phyloP scores from a whole-genome alignment of 2,329 filamentous ascomycete species.

The Tolypocladium sp. region DNA sequence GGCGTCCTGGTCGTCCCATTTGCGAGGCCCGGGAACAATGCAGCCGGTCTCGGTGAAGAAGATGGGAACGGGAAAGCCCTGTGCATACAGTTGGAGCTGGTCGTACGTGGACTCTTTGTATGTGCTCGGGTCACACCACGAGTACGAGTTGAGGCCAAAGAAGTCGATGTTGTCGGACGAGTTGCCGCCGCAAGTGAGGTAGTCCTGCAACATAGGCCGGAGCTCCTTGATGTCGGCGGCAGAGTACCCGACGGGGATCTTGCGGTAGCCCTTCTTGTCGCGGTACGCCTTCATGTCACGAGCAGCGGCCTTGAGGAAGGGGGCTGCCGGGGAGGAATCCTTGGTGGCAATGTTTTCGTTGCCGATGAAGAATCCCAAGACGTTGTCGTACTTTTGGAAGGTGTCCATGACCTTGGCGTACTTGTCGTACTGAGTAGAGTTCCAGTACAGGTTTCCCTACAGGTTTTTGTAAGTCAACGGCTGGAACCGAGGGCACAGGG shows the following conservation, averaged over 20 bases:
- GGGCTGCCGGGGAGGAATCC: conserved; percentile 55
- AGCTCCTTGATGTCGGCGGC: conserved; percentile 72
- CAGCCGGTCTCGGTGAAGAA: conserved; percentile 89
- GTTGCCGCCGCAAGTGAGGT: conserved; percentile 70
- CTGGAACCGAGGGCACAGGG: background rate
- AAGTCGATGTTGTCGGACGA: conserved; percentile 66
- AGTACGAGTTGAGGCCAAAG: conserved; percentile 78
- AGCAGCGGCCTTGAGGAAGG: conserved; percentile 74
- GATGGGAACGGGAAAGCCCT: conserved; percentile 70
- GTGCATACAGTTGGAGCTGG: conserved; percentile 56
- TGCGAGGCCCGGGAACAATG: conserved; percentile 53
- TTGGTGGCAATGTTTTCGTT: conserved; percentile 72
- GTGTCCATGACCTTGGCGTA: conserved; percentile 68
- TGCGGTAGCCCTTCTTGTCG: conserved; percentile 64
- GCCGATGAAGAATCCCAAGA: conserved; percentile 76
- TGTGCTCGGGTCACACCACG: conserved; percentile 57
- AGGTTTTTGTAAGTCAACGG: background rate
- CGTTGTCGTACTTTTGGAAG: conserved; percentile 70
- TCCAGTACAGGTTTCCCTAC: conserved; percentile 59
- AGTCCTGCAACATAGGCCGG: conserved; percentile 54
- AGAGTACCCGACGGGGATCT: conserved; percentile 79
- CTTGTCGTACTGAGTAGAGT: conserved; percentile 55
- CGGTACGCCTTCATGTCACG: conserved; percentile 79
- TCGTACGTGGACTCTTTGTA: conserved; percentile 61
- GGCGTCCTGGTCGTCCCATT: conserved; percentile 63